These are phyloP conservation scores for Trichosporon sp. DNA, from an alignment of 1,284 basidiomycete species.

Conservation along the genomic window DNA sequence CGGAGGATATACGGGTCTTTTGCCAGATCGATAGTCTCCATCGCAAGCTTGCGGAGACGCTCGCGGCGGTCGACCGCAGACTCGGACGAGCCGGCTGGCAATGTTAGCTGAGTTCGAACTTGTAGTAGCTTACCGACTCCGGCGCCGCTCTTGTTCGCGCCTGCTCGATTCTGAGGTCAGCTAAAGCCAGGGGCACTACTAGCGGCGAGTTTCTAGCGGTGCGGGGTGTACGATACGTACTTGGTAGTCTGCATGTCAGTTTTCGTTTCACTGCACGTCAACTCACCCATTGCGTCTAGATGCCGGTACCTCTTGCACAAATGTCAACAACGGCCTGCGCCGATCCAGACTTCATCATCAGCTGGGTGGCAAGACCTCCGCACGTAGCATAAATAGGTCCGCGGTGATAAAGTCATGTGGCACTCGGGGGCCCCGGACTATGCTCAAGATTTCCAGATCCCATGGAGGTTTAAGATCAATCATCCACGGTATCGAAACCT, in stretches of 20 bases:
- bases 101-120: background rate
- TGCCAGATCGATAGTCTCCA: conserved; percentile 93
- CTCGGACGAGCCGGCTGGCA: conserved; percentile 54
- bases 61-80: conserved; percentile 93
- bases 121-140: conserved; percentile 58
- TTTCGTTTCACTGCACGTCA: background rate
- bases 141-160: conserved; percentile 91
- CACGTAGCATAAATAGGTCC: background rate
- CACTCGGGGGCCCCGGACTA: conserved; percentile 7
- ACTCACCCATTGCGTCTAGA: conserved; percentile 17
- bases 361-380: conserved; percentile 9
- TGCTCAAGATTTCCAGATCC: conserved; percentile 6
- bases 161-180: conserved; percentile 71
- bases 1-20: conserved; percentile 98
- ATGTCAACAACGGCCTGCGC: background rate
- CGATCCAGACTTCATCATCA: background rate
- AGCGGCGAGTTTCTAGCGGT: too few relatives aligned
- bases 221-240: conserved; percentile 13
- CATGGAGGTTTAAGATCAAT: too few relatives aligned
- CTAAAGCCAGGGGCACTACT: background rate
- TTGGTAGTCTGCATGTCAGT: conserved; percentile 41
- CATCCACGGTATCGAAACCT: too few relatives aligned
- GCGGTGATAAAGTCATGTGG: conserved; percentile 12
- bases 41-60: conserved; percentile 85
- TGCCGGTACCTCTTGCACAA: background rate